Evolutionary conservation across 331 rosid genomes (phyloP), one percentile per base, ranked within the genome.

Genomic region (Stylosanthes scabra): DNA sequence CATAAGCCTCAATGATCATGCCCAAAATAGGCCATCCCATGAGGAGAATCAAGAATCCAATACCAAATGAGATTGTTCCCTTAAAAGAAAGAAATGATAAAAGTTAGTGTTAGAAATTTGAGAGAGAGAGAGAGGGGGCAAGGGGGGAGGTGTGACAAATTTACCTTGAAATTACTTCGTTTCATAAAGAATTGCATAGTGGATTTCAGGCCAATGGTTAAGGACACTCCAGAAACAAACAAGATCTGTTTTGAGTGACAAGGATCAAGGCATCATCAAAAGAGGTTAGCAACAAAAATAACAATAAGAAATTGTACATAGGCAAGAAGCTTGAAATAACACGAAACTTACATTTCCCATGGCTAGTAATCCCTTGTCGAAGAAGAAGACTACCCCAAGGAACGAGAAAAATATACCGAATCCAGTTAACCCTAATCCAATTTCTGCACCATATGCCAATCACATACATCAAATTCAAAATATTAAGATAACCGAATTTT

Each of bases 181-280:
- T 92, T 95, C 96, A 90, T 92, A 80, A 95, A 95, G 82, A 95
- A 95, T 78, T 95, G 99, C 97, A 92, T 80, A 3, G 97, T 84
- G 61, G 97, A 89, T 84, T 92, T 92, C 34, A 86, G 82, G 75
- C 99, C 99, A 77, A 95, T 92, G 78, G 99, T 95, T 59, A 95
- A 73, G 78, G 96, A 87, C 65, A 95, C 93, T 72, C 99, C 97
- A 71, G 99, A 95, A 82, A 95, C 79, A 88, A 95, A 95, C 77
- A 92, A 91, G 83, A 95, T 90, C 96, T 95, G 88, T 80, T 83
- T 79, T 74, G 74, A 80, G 80, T 39, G 61, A 61, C 71, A 74
- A 82, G 71, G 71, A 75, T 71, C 74, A 27, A 56, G 50, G 78
- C 27, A 67, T 74, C 68, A 82, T 2, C 59, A 72, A 78, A 67